These are phyloP conservation scores for Nigrospora oryzae DNA, from an alignment of 2,329 filamentous ascomycete genomes.

Conservation along the genomic window DNA sequence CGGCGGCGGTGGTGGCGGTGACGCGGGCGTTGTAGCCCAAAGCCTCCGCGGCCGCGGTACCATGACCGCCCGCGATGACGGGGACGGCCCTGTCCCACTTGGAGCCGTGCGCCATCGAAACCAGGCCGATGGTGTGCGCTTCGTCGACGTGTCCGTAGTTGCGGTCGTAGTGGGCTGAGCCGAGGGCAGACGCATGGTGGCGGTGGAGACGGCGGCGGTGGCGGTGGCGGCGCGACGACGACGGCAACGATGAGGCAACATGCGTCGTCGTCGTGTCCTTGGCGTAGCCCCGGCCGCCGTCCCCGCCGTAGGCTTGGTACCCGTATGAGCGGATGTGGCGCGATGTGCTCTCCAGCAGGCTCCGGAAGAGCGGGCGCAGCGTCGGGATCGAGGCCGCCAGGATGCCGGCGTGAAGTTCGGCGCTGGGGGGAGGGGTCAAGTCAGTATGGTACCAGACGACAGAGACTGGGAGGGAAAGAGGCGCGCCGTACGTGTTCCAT, in stretches of 20 bases:
- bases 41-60: too few relatives aligned
- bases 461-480: too few relatives aligned
- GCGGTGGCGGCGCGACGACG: background rate
- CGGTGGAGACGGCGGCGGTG: background rate
- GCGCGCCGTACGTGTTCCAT: constrained; percentile 2
- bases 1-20: background rate
- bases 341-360: constrained; percentile 5
- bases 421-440: background rate
- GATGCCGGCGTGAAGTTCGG: constrained; percentile 6
- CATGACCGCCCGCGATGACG: too few relatives aligned
- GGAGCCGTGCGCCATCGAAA: background rate
- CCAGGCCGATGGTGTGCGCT: background rate
- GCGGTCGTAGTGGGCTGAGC: background rate
- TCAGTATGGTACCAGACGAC: background rate
- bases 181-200: background rate
- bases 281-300: background rate
- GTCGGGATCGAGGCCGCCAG: constrained; percentile 5
- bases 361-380: constrained; percentile 4
- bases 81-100: background rate
- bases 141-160: background rate
- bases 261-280: background rate
- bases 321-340: constrained; percentile 2
- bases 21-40: background rate
- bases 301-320: background rate
- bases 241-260: background rate